A percentile compares a stretch with the other conserved stretches of the same genome.
phyloP scores from a whole-genome alignment of 805 yeast genomes.

The Pichia californica region DNA sequence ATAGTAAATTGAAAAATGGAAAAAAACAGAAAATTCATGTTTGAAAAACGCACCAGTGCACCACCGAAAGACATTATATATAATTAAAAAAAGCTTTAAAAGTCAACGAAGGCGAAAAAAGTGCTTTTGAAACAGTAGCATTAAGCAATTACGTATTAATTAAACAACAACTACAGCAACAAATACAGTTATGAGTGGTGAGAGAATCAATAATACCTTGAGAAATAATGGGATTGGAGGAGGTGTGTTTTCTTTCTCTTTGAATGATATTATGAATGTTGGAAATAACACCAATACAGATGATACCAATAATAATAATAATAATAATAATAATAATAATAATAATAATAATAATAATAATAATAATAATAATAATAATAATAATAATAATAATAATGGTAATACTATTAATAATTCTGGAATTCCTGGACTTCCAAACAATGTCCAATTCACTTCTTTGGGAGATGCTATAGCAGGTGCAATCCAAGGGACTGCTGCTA shows the following conservation, averaged over 20 bases:
- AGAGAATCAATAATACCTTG: background rate
- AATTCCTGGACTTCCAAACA: background rate
- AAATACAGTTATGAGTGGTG: conserved; percentile 1
- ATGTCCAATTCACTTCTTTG: background rate
- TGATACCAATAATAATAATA: background rate
- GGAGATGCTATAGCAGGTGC: conserved; percentile 3
- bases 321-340: background rate
- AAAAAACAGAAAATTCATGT: too few relatives aligned
- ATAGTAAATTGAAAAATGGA: too few relatives aligned
- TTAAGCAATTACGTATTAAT: too few relatives aligned
- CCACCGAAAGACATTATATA: background rate
- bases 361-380: background rate
- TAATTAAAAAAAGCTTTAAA: background rate
- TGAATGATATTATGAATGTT: background rate
- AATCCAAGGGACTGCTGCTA: too few relatives aligned
- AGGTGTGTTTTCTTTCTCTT: conserved; percentile 2
- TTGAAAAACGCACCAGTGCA: background rate
- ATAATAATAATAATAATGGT: background rate
- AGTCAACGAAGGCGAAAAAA: background rate
- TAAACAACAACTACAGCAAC: background rate
- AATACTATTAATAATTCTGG: too few relatives aligned
- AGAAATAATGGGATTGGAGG: background rate
- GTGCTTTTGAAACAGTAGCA: too few relatives aligned
- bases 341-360: too few relatives aligned
- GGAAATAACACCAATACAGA: background rate